Percentiles rank a stretch among this genome's conserved stretches.
phyloP scores from a whole-genome alignment of 1,284 basidiomycete genomes.

The Ceratobasidium sp. region DNA sequence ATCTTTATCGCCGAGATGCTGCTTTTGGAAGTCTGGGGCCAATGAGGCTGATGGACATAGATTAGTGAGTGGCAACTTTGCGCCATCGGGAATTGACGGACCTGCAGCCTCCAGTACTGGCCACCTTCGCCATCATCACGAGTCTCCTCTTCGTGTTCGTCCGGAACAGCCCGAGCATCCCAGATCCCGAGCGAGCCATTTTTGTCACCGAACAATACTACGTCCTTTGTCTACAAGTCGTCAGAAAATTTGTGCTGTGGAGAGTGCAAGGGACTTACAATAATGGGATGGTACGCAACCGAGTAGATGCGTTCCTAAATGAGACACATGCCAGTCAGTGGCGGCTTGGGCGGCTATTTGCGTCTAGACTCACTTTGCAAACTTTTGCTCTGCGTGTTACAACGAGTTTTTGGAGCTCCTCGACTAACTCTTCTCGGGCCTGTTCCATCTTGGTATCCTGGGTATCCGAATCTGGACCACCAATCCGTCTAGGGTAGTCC shows the following conservation, averaged over 20 bases:
- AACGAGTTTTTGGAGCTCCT: slow-evolving; percentile 62
- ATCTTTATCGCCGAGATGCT: slow-evolving; percentile 78
- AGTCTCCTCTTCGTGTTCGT: slow-evolving; percentile 66
- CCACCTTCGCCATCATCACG: slow-evolving; percentile 65
- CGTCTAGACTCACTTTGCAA: slow-evolving; percentile 7
- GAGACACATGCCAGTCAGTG: neutral
- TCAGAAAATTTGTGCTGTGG: neutral
- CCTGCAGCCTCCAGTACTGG: slow-evolving; percentile 77
- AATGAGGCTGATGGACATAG: slow-evolving; percentile 67
- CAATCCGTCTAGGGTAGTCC: slow-evolving; percentile 53
- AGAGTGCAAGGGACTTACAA: slow-evolving; percentile 43
- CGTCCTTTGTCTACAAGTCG: slow-evolving; percentile 68
- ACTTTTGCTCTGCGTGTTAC: slow-evolving; percentile 78
- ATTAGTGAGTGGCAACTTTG: slow-evolving; percentile 77
- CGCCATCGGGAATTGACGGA: slow-evolving; percentile 78
- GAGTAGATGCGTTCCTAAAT: slow-evolving; percentile 75
- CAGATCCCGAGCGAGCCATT: slow-evolving; percentile 80
- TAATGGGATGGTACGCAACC: slow-evolving; percentile 77
- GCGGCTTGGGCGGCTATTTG: neutral
- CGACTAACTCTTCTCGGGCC: slow-evolving; percentile 54
- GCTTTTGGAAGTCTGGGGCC: slow-evolving; percentile 78
- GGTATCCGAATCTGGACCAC: slow-evolving; percentile 47
- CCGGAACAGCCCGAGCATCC: slow-evolving; percentile 73
- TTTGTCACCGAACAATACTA: slow-evolving; percentile 83
- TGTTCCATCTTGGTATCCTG: slow-evolving; percentile 55